phyloP scores from a whole-genome alignment of 345 rosid genomes.

The Gynandropsis gynandra region DNA sequence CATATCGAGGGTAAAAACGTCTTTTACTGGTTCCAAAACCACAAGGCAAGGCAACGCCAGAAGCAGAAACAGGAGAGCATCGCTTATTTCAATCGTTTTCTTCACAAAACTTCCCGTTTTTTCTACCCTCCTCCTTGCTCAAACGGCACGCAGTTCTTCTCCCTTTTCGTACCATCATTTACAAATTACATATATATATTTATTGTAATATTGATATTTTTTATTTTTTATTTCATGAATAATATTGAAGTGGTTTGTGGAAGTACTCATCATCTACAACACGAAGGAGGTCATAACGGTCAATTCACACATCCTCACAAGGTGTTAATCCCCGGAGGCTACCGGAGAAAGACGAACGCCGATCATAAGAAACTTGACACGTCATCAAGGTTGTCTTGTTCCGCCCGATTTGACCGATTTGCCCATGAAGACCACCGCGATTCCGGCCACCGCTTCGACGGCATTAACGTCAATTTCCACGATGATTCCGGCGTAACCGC shows the following conservation, averaged over 20 bases:
- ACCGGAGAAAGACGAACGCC: conserved; percentile 13
- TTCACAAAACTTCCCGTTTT: conserved; percentile 37
- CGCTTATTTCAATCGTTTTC: conserved; percentile 44
- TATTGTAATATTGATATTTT: not conserved
- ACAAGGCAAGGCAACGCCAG: conserved; percentile 90
- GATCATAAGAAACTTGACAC: conserved; percentile 20
- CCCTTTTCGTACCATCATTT: not conserved
- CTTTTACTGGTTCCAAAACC: conserved; percentile 97
- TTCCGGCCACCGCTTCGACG: conserved; percentile 10
- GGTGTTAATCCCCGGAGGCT: conserved; percentile 15
- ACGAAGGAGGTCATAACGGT: conserved; percentile 11
- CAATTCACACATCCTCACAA: conserved; percentile 9
- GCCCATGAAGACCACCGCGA: conserved; percentile 9
- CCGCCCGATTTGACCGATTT: conserved; percentile 24
- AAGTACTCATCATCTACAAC: conserved; percentile 27
- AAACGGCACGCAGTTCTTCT: conserved; percentile 39
- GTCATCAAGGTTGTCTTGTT: conserved; percentile 20
- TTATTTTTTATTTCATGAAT: not conserved
- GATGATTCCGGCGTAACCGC: not conserved
- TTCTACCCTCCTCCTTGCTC: conserved; percentile 36
- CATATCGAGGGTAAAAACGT: conserved; percentile 97
- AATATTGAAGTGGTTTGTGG: conserved; percentile 25
- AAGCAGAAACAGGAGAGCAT: conserved; percentile 73
- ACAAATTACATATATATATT: not conserved
- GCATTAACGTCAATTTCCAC: conserved; percentile 13